These are phyloP conservation scores for Vitis riparia DNA, from an alignment of 164 flowering plant genomes.

Conservation along the genomic window DNA sequence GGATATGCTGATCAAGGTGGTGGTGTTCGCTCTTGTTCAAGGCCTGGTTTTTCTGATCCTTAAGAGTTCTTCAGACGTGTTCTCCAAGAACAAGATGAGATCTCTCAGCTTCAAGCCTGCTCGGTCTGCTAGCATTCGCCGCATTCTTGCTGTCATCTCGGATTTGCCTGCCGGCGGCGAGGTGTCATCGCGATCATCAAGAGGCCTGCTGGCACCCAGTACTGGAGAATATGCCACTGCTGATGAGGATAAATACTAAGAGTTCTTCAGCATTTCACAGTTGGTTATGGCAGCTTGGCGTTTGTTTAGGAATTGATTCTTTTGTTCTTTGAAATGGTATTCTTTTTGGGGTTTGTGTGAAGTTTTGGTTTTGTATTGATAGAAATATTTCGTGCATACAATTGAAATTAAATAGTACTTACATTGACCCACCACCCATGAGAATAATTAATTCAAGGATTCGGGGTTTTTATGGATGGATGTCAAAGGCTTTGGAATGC, in stretches of 20 bases:
- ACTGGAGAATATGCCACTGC: neutral
- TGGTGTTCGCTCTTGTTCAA: slow-evolving; percentile 47
- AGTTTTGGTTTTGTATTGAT: too few species aligned
- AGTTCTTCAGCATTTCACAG: too few species aligned
- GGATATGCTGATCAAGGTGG: slow-evolving; percentile 40
- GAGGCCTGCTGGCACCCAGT: neutral
- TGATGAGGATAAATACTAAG: neutral
- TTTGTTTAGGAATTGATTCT: too few species aligned
- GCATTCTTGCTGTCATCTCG: slow-evolving; percentile 37
- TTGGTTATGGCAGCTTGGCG: too few species aligned
- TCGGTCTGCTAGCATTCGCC: slow-evolving; percentile 39
- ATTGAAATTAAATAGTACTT: too few species aligned
- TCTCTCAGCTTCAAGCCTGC: slow-evolving; percentile 36
- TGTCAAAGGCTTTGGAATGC: too few species aligned
- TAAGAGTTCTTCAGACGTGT: slow-evolving; percentile 41
- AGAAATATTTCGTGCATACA: too few species aligned
- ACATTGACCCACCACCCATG: too few species aligned
- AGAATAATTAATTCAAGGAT: too few species aligned
- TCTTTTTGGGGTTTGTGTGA: too few species aligned
- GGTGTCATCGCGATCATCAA: slow-evolving; percentile 10
- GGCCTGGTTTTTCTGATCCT: slow-evolving; percentile 53
- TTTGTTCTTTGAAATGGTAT: too few species aligned
- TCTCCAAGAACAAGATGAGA: slow-evolving; percentile 33
- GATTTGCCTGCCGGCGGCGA: slow-evolving; percentile 34
- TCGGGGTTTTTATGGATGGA: too few species aligned